A percentile compares a stretch with the other conserved stretches of the same genome.
Evolutionary conservation across 441 rosid species (phyloP).

Genomic region (Populus hybrid): DNA sequence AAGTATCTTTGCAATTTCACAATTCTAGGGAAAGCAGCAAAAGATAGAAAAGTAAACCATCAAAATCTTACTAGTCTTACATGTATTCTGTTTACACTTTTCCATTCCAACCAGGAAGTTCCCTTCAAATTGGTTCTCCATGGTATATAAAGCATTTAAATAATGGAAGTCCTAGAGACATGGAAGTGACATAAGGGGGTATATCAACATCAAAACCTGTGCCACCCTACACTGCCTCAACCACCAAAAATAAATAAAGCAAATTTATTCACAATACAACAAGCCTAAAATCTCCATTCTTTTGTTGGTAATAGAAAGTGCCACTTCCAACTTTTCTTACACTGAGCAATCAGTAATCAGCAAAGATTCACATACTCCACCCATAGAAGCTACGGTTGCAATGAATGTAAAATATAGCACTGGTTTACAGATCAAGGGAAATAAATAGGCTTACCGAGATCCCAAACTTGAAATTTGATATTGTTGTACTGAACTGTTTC

Average conservation of each 20-base stretch:
- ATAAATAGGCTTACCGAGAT: conserved; percentile 52
- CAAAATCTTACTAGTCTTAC: too few relatives aligned
- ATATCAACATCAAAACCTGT: too few relatives aligned
- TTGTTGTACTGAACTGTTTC: conserved; percentile 84
- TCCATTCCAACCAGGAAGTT: too few relatives aligned
- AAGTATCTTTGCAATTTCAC: too few relatives aligned
- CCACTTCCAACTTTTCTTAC: not conserved
- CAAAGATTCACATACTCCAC: not conserved
- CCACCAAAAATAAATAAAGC: not conserved
- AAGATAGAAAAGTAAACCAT: too few relatives aligned
- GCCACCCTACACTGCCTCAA: not conserved
- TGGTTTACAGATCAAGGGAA: not conserved
- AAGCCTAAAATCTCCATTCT: not conserved
- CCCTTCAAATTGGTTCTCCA: too few relatives aligned
- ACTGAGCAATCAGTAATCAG: not conserved
- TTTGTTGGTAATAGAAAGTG: not conserved
- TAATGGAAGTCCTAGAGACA: too few relatives aligned
- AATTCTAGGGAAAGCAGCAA: too few relatives aligned
- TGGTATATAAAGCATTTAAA: too few relatives aligned
- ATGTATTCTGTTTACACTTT: too few relatives aligned
- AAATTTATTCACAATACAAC: not conserved
- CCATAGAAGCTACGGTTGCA: not conserved
- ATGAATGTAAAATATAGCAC: not conserved
- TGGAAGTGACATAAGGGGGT: too few relatives aligned
- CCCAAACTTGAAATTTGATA: conserved; percentile 91